These are phyloP conservation scores for Limtongia smithiae DNA, from an alignment of 805 yeast genomes.

Conservation along the genomic window DNA sequence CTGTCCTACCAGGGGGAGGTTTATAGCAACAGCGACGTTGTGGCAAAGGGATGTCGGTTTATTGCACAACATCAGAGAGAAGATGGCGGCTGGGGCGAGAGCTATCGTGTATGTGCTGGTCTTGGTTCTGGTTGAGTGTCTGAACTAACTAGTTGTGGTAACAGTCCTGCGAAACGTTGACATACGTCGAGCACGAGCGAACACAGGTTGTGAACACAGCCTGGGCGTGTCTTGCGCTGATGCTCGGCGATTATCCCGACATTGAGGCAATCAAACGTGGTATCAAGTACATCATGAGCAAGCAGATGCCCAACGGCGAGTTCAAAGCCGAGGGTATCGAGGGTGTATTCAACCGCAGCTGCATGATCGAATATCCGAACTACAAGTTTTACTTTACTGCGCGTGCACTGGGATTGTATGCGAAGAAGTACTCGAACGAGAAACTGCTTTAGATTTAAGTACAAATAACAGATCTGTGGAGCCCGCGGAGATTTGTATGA, in stretches of 20 bases:
- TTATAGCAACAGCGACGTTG: constrained; percentile 60
- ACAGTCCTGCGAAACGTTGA: constrained; percentile 25
- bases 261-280: constrained; percentile 59
- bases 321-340: constrained; percentile 83
- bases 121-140: background rate
- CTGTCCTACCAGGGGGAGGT: constrained; percentile 62
- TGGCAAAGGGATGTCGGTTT: constrained; percentile 79
- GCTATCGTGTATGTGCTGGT: constrained; percentile 67
- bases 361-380: constrained; percentile 82
- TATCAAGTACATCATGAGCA: constrained; percentile 53
- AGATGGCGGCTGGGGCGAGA: constrained; percentile 99
- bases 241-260: constrained; percentile 79
- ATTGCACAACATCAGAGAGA: constrained; percentile 65
- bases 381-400: constrained; percentile 86
- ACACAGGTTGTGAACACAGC: constrained; percentile 83
- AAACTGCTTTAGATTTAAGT: background rate
- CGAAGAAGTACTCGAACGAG: constrained; percentile 27
- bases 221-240: constrained; percentile 82
- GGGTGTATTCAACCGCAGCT: constrained; percentile 86
- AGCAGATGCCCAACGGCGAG: constrained; percentile 75
- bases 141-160: background rate
- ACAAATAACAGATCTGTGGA: too few species aligned
- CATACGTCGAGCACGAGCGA: constrained; percentile 25
- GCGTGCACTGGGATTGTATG: constrained; percentile 83
- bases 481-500: too few species aligned